A percentile compares a stretch with the other conserved stretches of the same genome.
phyloP scores from a whole-genome alignment of 2,329 filamentous ascomycete genomes.

The Aureobasidium pullulans region DNA sequence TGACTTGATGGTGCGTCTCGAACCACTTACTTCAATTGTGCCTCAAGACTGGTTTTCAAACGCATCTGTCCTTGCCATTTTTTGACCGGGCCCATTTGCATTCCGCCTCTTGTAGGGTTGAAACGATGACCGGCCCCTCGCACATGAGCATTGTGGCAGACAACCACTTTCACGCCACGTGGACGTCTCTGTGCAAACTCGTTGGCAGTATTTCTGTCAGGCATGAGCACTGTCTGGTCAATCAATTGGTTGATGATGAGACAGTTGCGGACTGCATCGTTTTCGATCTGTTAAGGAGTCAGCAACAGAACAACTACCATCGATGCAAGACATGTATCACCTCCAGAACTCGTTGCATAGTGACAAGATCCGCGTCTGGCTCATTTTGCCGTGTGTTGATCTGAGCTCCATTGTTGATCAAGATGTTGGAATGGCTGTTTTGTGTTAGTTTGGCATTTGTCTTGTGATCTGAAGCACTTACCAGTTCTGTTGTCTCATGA shows the following conservation, averaged over 20 bases:
- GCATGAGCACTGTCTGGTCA: slow-evolving; percentile 76
- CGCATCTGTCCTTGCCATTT: slow-evolving; percentile 51
- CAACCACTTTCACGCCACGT: slow-evolving; percentile 64
- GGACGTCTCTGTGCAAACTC: slow-evolving; percentile 62
- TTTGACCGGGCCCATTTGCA: slow-evolving; percentile 46
- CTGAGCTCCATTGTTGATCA: slow-evolving; percentile 52
- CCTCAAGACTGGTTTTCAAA: slow-evolving; percentile 36
- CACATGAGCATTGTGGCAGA: slow-evolving; percentile 49
- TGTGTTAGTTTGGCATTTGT: background rate
- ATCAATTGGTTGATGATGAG: slow-evolving; percentile 76
- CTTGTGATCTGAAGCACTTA: slow-evolving; percentile 22
- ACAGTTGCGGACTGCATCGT: slow-evolving; percentile 68
- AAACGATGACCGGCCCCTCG: slow-evolving; percentile 56
- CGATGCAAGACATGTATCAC: slow-evolving; percentile 26
- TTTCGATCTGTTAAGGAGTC: slow-evolving; percentile 55
- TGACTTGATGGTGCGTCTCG: background rate
- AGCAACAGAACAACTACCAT: background rate
- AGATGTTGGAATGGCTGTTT: slow-evolving; percentile 35
- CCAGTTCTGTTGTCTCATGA: slow-evolving; percentile 58
- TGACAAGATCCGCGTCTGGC: slow-evolving; percentile 65
- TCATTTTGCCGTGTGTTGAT: slow-evolving; percentile 62
- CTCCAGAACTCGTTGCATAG: slow-evolving; percentile 68
- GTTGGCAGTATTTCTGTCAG: slow-evolving; percentile 58
- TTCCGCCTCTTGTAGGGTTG: slow-evolving; percentile 41
- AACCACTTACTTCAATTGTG: slow-evolving; percentile 20